Evolutionary conservation across 345 rosid genomes (phyloP).

Genomic region (Eutrema heterophyllum): DNA sequence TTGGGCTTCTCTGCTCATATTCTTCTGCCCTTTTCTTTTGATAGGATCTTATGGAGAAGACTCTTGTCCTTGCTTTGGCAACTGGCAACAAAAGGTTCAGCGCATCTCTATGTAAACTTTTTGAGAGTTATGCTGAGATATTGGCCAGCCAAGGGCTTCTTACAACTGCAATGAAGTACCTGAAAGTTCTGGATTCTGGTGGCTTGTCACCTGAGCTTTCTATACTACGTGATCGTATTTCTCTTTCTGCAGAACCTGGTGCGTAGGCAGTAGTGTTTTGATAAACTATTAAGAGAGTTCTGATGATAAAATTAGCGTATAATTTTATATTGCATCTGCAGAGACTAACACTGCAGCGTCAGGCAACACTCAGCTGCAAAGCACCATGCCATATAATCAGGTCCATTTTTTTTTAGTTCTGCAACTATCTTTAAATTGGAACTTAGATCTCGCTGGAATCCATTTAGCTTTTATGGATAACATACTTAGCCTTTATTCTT

Average conservation of each 20-base stretch:
- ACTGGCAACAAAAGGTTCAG: constrained; percentile 89
- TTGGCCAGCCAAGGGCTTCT: constrained; percentile 92
- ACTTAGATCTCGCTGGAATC: constrained; percentile 7
- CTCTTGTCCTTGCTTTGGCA: constrained; percentile 93
- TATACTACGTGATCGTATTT: constrained; percentile 78
- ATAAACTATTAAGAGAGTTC: neutral
- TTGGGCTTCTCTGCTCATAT: constrained; percentile 14
- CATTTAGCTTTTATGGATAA: neutral
- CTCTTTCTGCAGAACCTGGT: constrained; percentile 75
- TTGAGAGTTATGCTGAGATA: constrained; percentile 96
- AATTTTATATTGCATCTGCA: constrained; percentile 41
- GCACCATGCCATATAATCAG: constrained; percentile 29
- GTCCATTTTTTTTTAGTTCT: neutral
- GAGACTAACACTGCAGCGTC: constrained; percentile 39
- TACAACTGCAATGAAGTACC: constrained; percentile 81
- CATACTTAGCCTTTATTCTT: constrained; percentile 27
- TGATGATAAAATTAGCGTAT: constrained; percentile 1
- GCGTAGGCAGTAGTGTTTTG: constrained; percentile 8
- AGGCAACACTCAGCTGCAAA: constrained; percentile 39
- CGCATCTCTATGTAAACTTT: constrained; percentile 86
- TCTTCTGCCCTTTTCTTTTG: constrained; percentile 19
- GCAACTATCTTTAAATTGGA: neutral
- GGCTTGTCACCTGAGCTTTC: constrained; percentile 84
- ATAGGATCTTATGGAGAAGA: constrained; percentile 99
- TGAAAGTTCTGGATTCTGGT: constrained; percentile 86